Percentiles rank a stretch among this genome's conserved stretches.
phyloP scores from a whole-genome alignment of 1,284 basidiomycete species.

The Rhodotorula sp. region DNA sequence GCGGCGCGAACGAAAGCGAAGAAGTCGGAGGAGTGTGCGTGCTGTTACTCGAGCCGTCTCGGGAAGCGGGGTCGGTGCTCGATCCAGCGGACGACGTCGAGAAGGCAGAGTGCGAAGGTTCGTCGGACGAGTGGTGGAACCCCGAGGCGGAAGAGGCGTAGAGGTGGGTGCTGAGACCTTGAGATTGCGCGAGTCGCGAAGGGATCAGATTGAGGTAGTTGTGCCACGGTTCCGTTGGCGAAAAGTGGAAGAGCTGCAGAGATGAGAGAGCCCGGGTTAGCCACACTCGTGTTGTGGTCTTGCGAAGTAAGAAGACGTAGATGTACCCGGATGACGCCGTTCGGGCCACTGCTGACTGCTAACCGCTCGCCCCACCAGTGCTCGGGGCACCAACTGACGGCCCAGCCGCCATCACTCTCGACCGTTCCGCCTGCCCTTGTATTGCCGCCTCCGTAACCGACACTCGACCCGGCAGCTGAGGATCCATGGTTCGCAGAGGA shows the following conservation, averaged over 20 bases:
- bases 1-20: conserved; percentile 83
- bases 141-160: conserved; percentile 3
- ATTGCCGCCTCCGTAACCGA: background rate
- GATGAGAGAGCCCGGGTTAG: background rate
- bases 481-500: background rate
- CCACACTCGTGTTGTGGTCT: too few species aligned
- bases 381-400: conserved; percentile 89
- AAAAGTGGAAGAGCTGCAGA: conserved; percentile 54
- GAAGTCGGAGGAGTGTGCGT: conserved; percentile 61
- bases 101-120: background rate
- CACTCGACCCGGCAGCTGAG: background rate
- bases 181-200: conserved; percentile 24
- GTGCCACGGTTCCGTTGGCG: conserved; percentile 40
- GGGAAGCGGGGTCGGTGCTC: conserved; percentile 52
- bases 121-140: too few species aligned
- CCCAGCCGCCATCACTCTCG: conserved; percentile 81
- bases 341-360: conserved; percentile 69
- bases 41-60: conserved; percentile 68
- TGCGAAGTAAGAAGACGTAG: conserved; percentile 24
- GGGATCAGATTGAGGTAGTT: conserved; percentile 48
- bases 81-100: background rate
- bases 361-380: conserved; percentile 86
- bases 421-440: conserved; percentile 25
- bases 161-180: conserved; percentile 25
- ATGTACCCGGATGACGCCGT: conserved; percentile 68